These are phyloP conservation scores for Dendrostoma leiphaemia DNA, from an alignment of 2,329 filamentous ascomycete genomes.

Conservation along the genomic window DNA sequence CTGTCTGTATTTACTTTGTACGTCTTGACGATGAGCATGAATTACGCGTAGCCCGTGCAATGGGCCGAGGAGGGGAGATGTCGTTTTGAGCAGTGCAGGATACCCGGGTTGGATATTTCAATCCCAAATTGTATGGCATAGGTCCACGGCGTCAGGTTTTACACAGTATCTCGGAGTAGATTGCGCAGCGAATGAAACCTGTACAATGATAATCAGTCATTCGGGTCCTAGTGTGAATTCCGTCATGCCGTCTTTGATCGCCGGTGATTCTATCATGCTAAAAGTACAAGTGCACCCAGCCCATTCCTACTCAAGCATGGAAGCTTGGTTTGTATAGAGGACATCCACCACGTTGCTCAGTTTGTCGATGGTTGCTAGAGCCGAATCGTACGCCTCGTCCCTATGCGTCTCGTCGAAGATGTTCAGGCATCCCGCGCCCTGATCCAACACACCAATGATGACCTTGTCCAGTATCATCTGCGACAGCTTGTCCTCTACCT, in stretches of 20 bases:
- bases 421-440: conserved; percentile 95
- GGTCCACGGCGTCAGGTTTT: conserved; percentile 11
- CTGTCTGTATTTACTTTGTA: conserved; percentile 14
- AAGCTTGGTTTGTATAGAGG: conserved; percentile 96
- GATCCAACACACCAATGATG: conserved; percentile 94
- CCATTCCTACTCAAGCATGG: conserved; percentile 73
- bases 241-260: background rate
- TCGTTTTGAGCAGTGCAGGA: conserved; percentile 9
- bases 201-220: background rate
- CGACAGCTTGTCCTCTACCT: conserved; percentile 96
- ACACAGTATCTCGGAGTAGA: background rate
- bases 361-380: conserved; percentile 93
- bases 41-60: background rate
- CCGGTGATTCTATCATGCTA: conserved; percentile 24
- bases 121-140: conserved; percentile 17
- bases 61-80: background rate
- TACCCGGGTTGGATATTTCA: conserved; percentile 16
- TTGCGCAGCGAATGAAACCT: background rate
- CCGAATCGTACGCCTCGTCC: conserved; percentile 91
- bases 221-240: conserved; percentile 1
- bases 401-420: conserved; percentile 94
- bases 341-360: conserved; percentile 96
- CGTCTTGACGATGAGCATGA: conserved; percentile 11
- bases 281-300: conserved; percentile 21
- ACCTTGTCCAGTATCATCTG: conserved; percentile 99